Conservation (phyloP, 306 rosid genomes). For the Purshia tridentata region DNA sequence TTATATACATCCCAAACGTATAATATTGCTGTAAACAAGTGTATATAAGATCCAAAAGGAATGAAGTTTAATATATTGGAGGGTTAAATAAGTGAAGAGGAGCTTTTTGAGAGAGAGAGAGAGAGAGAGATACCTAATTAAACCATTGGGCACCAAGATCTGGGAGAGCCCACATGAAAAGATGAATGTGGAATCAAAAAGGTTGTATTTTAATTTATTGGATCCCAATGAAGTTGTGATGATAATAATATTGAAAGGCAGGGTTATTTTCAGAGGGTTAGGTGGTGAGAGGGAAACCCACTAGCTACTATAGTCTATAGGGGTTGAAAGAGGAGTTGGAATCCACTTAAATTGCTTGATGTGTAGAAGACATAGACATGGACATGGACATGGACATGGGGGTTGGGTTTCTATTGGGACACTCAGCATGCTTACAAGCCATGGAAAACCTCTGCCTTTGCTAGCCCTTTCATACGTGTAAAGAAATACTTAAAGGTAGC, state of each 20-base stretch:
- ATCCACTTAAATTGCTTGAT: constrained; percentile 78
- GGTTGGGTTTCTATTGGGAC: constrained; percentile 52
- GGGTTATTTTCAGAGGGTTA: constrained; percentile 54
- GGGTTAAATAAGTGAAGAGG: constrained; percentile 18
- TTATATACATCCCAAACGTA: background rate
- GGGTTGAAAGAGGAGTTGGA: constrained; percentile 93
- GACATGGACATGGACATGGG: background rate
- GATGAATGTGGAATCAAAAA: constrained; percentile 45
- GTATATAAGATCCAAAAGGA: constrained; percentile 5
- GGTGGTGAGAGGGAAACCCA: constrained; percentile 96
- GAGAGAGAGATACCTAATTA: constrained; percentile 21
- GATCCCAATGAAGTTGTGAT: constrained; percentile 3
- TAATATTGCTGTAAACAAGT: background rate
- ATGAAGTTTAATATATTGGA: constrained; percentile 11
- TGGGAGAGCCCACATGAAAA: constrained; percentile 54
- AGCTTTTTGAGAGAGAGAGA: constrained; percentile 31
- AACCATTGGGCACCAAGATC: constrained; percentile 64
- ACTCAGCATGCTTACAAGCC: constrained; percentile 48
- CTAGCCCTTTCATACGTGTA: constrained; percentile 47
- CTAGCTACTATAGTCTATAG: constrained; percentile 29
- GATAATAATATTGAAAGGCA: constrained; percentile 8
- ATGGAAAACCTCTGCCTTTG: constrained; percentile 32
- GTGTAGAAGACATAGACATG: constrained; percentile 44
- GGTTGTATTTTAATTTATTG: constrained; percentile 30
- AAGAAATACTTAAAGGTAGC: constrained; percentile 30